Evolutionary conservation across 352 stramenopile genomes (phyloP).

Genomic region (Pythium biforme): DNA sequence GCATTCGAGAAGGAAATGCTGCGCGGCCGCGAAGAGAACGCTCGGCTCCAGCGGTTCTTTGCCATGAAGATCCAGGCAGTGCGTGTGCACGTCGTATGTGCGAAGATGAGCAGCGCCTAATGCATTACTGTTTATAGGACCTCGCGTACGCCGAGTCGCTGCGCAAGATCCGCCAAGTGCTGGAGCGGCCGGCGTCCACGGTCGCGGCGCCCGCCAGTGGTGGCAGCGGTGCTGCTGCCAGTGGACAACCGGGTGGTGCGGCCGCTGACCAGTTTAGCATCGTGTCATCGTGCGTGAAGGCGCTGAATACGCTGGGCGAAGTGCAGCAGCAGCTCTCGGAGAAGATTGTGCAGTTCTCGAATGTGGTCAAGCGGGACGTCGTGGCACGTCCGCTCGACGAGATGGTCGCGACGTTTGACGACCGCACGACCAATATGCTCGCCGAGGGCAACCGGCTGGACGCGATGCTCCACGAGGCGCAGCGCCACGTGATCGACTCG

Average conservation of each 20-base stretch:
- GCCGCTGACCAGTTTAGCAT: conserved; percentile 30
- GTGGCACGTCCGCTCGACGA: conserved; percentile 65
- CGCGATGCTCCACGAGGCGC: conserved; percentile 47
- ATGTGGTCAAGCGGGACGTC: conserved; percentile 69
- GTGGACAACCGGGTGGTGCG: background rate
- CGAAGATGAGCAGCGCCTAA: no score
- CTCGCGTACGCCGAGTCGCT: conserved; percentile 74
- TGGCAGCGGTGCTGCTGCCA: background rate
- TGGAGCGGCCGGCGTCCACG: conserved; percentile 39
- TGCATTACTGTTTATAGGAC: conserved; percentile 34
- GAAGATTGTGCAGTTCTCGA: conserved; percentile 76
- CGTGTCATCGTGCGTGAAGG: conserved; percentile 57
- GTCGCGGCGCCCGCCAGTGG: conserved; percentile 1
- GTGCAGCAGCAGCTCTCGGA: conserved; percentile 77
- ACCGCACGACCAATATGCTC: conserved; percentile 51
- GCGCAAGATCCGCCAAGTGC: conserved; percentile 49
- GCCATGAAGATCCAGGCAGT: conserved; percentile 58
- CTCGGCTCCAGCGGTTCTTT: conserved; percentile 69
- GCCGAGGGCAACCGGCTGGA: conserved; percentile 57
- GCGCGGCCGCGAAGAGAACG: conserved; percentile 61
- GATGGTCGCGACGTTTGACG: conserved; percentile 65
- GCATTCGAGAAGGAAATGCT: conserved; percentile 77
- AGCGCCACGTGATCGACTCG: conserved; percentile 52
- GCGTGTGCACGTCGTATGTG: no score
- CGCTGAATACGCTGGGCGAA: conserved; percentile 59